Base-by-base conservation (phyloP, 129 eudicot species). In the Flaveria linearis region DNA sequence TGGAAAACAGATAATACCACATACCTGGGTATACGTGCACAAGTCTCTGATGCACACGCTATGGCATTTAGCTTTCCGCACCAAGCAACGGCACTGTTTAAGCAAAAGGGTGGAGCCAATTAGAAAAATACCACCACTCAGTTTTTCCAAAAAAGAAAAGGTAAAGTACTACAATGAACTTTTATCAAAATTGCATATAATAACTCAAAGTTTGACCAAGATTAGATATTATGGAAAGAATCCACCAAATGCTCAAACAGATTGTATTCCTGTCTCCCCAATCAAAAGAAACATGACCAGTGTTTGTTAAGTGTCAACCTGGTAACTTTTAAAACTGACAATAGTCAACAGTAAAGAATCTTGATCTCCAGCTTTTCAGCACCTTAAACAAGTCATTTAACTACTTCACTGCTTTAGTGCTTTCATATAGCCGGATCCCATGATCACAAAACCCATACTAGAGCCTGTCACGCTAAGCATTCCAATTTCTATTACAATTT, bases 1-100 rank as follows among this genome's bases (percentile, higher is more conserved):
- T 50, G 36, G 67, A 62, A 72, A 20, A 65, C 23, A 72, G 11
- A 73, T 64, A 41, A 49, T 55, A 42, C 50, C 50, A 20, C 42
- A 72, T 57, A 94, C 98, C 98, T 91, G 43, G 98, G 98, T 67
- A 94, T 94, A 80, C 98, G 91, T 61, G 98, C 98, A 91, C 98
- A 94, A 18, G 98, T 94, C 84, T 94, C 98, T 71, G 98, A 91
- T 26, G 98, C 97, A 89, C 97, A 94, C 55, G 98, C 98, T 71
- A 94, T 87, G 58, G 97, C 92, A 83, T 94, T 94, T 75, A 94
- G 89, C 93, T 89, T 94, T n/a, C 98, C 98, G 52, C 98, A 94
- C 98, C 98, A 94, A 68, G 98, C 96, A 86, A 91, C 98, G 64
- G 96, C 96, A 87, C 98, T 94, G 86, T 69, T 75, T 51, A 26